A percentile compares a stretch with the other conserved stretches of the same genome.
These are phyloP conservation scores for Metarhizium guizhouense DNA, from an alignment of 2,329 filamentous ascomycete species.

Conservation along the genomic window DNA sequence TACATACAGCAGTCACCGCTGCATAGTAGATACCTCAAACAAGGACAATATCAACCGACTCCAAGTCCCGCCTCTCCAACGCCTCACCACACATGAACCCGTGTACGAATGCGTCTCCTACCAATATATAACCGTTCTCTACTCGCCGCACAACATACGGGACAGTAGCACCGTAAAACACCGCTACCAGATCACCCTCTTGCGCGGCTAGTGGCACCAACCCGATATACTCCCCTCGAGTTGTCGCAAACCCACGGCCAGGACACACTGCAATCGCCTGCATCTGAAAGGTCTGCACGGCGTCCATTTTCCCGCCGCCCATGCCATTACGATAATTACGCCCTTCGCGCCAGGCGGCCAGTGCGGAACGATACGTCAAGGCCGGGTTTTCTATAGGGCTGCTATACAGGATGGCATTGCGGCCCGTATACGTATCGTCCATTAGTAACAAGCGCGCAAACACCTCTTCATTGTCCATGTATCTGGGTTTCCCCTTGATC, in stretches of 20 bases:
- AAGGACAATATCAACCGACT: neutral
- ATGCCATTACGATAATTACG: neutral
- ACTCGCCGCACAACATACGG: neutral
- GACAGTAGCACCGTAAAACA: neutral
- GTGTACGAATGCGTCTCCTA: neutral
- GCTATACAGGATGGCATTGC: conserved; percentile 1
- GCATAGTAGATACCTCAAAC: too few relatives aligned
- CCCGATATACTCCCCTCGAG: neutral
- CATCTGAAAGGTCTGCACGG: neutral
- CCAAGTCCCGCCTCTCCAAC: neutral
- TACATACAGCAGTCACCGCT: too few relatives aligned
- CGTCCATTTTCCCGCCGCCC: neutral
- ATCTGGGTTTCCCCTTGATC: neutral
- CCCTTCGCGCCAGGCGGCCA: neutral
- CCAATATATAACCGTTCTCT: neutral
- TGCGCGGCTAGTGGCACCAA: neutral
- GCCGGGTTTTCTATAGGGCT: neutral
- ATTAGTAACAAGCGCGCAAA: conserved; percentile 1
- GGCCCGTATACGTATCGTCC: neutral
- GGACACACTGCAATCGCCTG: neutral
- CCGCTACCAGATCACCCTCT: neutral
- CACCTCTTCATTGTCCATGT: neutral
- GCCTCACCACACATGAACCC: neutral
- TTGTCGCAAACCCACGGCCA: neutral
- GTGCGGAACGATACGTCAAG: neutral